Base-by-base conservation (phyloP, 2,329 filamentous ascomycete genomes). In the Pseudogymnoascus sp. region DNA sequence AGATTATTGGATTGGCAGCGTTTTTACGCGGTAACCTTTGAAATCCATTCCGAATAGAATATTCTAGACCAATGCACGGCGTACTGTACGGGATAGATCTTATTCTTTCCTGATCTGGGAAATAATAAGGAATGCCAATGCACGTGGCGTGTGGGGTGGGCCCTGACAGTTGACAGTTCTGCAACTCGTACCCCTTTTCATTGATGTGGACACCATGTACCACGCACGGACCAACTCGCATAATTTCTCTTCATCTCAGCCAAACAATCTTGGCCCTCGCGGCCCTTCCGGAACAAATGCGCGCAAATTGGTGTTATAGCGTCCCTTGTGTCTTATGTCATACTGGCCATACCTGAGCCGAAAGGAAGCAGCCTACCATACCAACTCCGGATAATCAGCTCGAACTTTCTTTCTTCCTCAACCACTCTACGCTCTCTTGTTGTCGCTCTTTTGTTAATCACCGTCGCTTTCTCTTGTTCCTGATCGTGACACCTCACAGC, bases 1-100 rank as follows among this genome's bases (percentile, higher is more conserved):
- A 75, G 86, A 91, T 70, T 92, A 92, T 70, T 83, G 77, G 0
- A 85, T 88, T 62, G 73, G 76, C 7, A 83, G 83, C 1, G 72
- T 71, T 0, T 88, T 87, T 71, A 79, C 68, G 46, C 74, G 83
- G 62, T 75, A 59, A 44, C 42, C 17, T 13, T 33, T 6, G 11
- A 56, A 13, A 56, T 56, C 35, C 10, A 33, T 35, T 33, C 13
- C n/a, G n/a, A 29, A 13, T 56, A 35, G 50, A 56, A 33, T 56
- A 56, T 56, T 56, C 50, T 35, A 56, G 29, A 56, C n/a, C 29
- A 7, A 56, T 19, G 50, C 50, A 56, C 29, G 17, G 50, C 50
- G 29, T 15, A 13, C 29, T 56, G 50, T 56, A 33, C 10, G 10
- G 7, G 50, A 56, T 56, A 35, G 29, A 56, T 56, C 33, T 56